These are phyloP conservation scores for Huntiella bhutanensis DNA, from an alignment of 2,329 filamentous ascomycete genomes.

Conservation along the genomic window DNA sequence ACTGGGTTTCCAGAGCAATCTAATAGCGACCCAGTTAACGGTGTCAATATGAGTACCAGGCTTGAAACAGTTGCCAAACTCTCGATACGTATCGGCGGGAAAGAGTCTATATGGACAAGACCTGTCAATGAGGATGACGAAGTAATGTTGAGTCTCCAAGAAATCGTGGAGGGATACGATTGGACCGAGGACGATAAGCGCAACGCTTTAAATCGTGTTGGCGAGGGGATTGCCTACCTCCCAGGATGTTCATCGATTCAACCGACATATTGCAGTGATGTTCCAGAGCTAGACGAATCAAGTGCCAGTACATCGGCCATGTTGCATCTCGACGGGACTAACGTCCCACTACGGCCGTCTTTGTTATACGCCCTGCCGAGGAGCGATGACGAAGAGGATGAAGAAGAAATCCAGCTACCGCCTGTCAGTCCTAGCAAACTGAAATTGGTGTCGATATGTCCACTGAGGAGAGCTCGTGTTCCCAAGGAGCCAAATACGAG, in stretches of 20 bases:
- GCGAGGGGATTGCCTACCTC: background rate
- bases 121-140: constrained; percentile 16
- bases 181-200: constrained; percentile 6
- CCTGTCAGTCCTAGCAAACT: constrained; percentile 8
- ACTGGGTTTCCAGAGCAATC: constrained; percentile 28
- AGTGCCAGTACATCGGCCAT: background rate
- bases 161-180: constrained; percentile 8
- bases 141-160: constrained; percentile 20
- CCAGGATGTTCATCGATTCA: background rate
- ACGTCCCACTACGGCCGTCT: no score
- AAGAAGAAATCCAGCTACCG: constrained; percentile 4
- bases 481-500: background rate
- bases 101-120: constrained; percentile 30
- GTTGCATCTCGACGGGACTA: no score
- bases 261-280: background rate
- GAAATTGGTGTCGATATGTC: constrained; percentile 10
- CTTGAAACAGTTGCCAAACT: constrained; percentile 35
- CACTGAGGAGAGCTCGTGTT: constrained; percentile 3
- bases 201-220: constrained; percentile 8
- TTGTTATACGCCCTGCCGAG: no score
- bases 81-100: constrained; percentile 28
- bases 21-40: constrained; percentile 1
- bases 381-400: background rate
- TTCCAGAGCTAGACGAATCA: background rate
- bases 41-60: constrained; percentile 19